Evolutionary conservation across 805 yeast genomes (phyloP).

Genomic region (Kazachstania viticola): DNA sequence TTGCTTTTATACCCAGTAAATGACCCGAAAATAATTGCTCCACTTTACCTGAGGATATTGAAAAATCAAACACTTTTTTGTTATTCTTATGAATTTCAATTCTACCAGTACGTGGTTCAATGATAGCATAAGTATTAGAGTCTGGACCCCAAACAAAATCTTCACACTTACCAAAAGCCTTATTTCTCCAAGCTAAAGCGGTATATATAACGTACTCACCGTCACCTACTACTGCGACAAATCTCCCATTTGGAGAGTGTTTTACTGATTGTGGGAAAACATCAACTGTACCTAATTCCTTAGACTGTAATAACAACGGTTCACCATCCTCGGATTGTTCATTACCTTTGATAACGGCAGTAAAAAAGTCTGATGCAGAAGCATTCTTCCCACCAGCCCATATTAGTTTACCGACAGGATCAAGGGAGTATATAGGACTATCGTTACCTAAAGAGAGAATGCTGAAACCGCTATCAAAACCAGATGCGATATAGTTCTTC

Average conservation of each 20-base stretch:
- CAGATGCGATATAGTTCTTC: slow-evolving; percentile 75
- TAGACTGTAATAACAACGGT: slow-evolving; percentile 59
- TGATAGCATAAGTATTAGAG: slow-evolving; percentile 73
- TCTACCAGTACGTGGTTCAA: slow-evolving; percentile 52
- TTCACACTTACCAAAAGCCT: slow-evolving; percentile 77
- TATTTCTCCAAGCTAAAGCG: slow-evolving; percentile 96
- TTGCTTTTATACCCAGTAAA: slow-evolving; percentile 74
- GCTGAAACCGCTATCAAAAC: slow-evolving; percentile 92
- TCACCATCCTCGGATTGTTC: slow-evolving; percentile 75
- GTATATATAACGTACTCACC: slow-evolving; percentile 95
- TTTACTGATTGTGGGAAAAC: slow-evolving; percentile 76
- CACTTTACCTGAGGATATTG: slow-evolving; percentile 56
- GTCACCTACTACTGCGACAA: slow-evolving; percentile 94
- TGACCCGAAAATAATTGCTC: slow-evolving; percentile 83
- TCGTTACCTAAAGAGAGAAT: slow-evolving; percentile 85
- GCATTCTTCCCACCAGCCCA: slow-evolving; percentile 71
- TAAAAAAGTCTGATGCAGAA: slow-evolving; percentile 55
- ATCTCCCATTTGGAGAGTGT: slow-evolving; percentile 96
- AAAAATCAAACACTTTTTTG: slow-evolving; percentile 57
- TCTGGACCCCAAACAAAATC: slow-evolving; percentile 96
- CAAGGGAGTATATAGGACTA: slow-evolving; percentile 90
- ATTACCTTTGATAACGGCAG: slow-evolving; percentile 63
- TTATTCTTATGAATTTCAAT: slow-evolving; percentile 75
- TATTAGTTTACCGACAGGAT: slow-evolving; percentile 79
- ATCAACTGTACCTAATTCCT: slow-evolving; percentile 91